These are phyloP conservation scores for Colletotrichum camelliae DNA, from an alignment of 2,329 filamentous ascomycete species.

Conservation along the genomic window DNA sequence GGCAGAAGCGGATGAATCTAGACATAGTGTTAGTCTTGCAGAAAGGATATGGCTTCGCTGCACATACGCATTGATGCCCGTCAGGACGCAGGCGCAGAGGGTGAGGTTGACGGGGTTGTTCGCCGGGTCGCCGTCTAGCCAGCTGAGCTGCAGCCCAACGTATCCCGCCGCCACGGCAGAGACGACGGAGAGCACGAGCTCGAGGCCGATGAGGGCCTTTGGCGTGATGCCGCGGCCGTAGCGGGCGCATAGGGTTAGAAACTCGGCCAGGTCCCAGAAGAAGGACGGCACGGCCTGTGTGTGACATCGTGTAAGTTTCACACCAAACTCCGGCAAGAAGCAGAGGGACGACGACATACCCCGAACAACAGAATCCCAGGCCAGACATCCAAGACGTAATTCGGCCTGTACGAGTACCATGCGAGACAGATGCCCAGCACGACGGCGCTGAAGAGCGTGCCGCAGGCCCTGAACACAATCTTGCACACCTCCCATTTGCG, in stretches of 20 bases:
- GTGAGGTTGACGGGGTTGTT: background rate
- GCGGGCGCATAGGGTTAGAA: slow-evolving; percentile 27
- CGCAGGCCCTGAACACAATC: slow-evolving; percentile 25
- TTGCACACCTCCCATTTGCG: slow-evolving; percentile 27
- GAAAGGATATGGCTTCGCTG: too few species aligned
- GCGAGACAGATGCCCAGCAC: slow-evolving; percentile 9
- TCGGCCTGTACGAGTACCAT: background rate
- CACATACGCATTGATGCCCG: background rate
- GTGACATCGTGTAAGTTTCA: background rate
- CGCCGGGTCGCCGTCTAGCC: background rate
- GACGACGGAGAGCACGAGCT: slow-evolving; percentile 26
- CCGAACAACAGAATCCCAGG: background rate
- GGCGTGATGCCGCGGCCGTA: slow-evolving; percentile 28
- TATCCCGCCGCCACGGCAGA: background rate
- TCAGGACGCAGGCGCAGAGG: background rate
- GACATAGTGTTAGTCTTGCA: background rate
- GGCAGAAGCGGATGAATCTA: slow-evolving; percentile 27
- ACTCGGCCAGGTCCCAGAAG: slow-evolving; percentile 30
- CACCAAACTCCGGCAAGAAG: background rate
- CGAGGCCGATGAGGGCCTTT: slow-evolving; percentile 30
- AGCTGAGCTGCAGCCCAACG: background rate
- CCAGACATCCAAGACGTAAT: background rate
- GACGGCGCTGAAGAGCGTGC: slow-evolving; percentile 15
- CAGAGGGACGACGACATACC: background rate
- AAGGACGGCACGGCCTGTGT: slow-evolving; percentile 16